Evolutionary conservation across 176 grass and related monocot genomes (phyloP).

Genomic region (Miscanthus lutarioriparius): DNA sequence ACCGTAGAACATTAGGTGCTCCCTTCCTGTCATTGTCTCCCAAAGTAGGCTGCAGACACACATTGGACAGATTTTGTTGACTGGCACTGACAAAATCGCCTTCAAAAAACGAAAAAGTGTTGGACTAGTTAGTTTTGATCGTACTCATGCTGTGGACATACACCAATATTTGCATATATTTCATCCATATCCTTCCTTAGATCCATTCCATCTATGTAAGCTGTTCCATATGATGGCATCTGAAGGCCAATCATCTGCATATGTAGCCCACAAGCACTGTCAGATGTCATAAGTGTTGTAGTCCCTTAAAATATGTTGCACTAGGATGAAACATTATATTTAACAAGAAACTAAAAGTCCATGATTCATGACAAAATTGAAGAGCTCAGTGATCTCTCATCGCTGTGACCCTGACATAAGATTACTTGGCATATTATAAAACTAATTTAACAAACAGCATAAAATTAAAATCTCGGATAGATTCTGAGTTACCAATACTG

Average conservation of each 20-base stretch:
- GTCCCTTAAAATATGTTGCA: background rate
- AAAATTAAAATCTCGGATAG: too few species aligned
- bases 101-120: background rate
- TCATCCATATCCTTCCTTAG: conserved; percentile 64
- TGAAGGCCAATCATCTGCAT: conserved; percentile 76
- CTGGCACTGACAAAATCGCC: background rate
- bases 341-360: background rate
- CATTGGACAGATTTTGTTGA: too few species aligned
- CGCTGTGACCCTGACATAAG: background rate
- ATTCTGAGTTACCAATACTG: background rate
- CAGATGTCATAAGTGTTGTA: background rate
- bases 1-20: conserved; percentile 87
- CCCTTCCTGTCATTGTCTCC: conserved; percentile 76
- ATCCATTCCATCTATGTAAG: conserved; percentile 82
- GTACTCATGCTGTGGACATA: conserved; percentile 94
- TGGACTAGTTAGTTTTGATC: background rate
- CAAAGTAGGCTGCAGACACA: conserved; percentile 76
- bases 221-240: conserved; percentile 59
- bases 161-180: conserved; percentile 77
- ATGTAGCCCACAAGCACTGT: background rate
- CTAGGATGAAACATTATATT: background rate
- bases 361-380: background rate
- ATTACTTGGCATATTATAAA: background rate
- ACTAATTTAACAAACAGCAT: background rate
- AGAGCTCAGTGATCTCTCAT: background rate